A percentile compares a stretch with the other conserved stretches of the same genome.
Evolutionary conservation across 176 grass and related monocot genomes (phyloP).

Genomic region (Carex cristatella): DNA sequence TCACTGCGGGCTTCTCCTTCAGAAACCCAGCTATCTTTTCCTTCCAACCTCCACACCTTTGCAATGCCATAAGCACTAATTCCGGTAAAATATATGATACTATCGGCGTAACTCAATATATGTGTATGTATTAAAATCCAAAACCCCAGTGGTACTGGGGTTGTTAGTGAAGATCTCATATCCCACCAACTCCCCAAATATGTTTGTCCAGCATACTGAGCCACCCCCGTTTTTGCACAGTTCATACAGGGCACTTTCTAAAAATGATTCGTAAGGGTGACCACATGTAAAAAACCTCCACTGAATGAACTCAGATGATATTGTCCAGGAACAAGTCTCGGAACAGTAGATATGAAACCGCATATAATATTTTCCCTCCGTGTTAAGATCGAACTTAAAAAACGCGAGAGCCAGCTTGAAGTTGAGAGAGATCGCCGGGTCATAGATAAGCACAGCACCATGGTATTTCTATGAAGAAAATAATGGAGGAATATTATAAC

Average conservation of each 20-base stretch:
- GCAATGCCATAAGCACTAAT: not conserved
- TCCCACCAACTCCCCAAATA: not conserved
- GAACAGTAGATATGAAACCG: not conserved
- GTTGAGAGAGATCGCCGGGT: not conserved
- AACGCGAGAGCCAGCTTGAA: not conserved
- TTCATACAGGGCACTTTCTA: too few species aligned
- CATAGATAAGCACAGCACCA: not conserved
- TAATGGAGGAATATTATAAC: too few species aligned
- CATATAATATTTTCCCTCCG: not conserved
- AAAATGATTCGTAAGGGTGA: not conserved
- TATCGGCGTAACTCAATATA: not conserved
- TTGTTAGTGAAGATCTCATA: not conserved
- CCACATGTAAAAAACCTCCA: not conserved
- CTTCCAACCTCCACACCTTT: not conserved
- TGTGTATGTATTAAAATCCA: too few species aligned
- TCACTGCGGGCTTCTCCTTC: not conserved
- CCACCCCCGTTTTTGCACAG: not conserved
- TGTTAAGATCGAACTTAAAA: not conserved
- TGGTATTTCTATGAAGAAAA: too few species aligned
- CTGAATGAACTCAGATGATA: not conserved
- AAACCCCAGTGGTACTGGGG: not conserved
- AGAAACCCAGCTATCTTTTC: not conserved
- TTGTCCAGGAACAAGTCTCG: not conserved
- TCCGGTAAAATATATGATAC: not conserved
- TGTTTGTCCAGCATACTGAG: not conserved